These are phyloP conservation scores for Eucalyptus sp. DNA, from an alignment of 345 rosid genomes.

Conservation along the genomic window DNA sequence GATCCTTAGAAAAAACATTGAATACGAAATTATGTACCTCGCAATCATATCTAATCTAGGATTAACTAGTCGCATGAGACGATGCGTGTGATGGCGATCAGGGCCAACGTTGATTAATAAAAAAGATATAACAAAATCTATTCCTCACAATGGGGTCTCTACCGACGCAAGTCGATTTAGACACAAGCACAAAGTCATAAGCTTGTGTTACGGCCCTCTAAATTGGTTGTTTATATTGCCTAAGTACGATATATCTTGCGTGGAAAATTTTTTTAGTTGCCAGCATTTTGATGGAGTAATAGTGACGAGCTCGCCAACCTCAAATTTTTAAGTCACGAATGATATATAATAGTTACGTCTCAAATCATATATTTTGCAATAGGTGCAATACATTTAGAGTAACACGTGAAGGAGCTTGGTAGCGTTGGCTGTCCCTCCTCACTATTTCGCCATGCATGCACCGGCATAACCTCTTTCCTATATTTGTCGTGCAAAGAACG, in stretches of 20 bases:
- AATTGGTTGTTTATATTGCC: neutral
- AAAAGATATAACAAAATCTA: neutral
- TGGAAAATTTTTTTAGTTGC: accelerated
- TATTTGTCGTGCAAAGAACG: neutral
- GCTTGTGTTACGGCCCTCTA: neutral
- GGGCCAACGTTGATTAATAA: neutral
- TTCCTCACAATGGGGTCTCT: neutral
- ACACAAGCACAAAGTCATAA: neutral
- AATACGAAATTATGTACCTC: neutral
- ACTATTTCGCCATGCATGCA: neutral
- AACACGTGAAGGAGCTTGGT: neutral
- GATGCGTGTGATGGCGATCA: accelerated
- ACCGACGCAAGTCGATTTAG: accelerated
- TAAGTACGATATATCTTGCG: neutral
- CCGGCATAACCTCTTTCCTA: neutral
- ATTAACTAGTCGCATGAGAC: neutral
- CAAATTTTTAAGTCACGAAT: neutral
- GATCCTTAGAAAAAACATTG: neutral
- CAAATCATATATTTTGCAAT: neutral
- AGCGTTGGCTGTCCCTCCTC: neutral
- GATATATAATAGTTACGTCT: neutral
- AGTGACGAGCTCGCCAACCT: accelerated
- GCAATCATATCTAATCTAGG: neutral
- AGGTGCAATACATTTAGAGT: accelerated
- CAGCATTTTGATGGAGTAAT: neutral